A percentile compares a stretch with the other conserved stretches of the same genome.
Evolutionary conservation across 192 early-diverging fungal species (phyloP).

Genomic region (Coemansia erecta): DNA sequence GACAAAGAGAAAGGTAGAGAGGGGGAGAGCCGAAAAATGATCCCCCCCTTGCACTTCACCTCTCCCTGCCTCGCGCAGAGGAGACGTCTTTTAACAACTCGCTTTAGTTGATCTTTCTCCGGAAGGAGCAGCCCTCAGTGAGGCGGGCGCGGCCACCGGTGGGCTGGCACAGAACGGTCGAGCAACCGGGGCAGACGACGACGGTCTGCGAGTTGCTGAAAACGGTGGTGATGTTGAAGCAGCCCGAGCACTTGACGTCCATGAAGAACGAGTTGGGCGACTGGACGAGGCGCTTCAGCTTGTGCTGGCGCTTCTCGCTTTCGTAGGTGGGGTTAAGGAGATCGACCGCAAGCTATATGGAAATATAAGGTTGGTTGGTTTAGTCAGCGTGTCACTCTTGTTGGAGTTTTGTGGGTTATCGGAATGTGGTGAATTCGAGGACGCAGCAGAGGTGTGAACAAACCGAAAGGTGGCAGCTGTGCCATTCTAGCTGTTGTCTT

Average conservation of each 20-base stretch:
- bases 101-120: slow-evolving; percentile 72
- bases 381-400: background rate
- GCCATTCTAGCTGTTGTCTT: too few relatives aligned
- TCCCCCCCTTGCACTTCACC: background rate
- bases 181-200: slow-evolving; percentile 92
- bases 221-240: slow-evolving; percentile 97
- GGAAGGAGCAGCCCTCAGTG: slow-evolving; percentile 89
- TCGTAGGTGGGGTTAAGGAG: slow-evolving; percentile 87
- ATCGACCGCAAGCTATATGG: slow-evolving; percentile 81
- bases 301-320: slow-evolving; percentile 79
- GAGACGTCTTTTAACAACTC: background rate
- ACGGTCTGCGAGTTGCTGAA: slow-evolving; percentile 99
- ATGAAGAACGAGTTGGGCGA: slow-evolving; percentile 98
- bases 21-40: background rate
- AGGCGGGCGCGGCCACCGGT: slow-evolving; percentile 98
- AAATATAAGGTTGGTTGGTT: background rate
- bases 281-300: slow-evolving; percentile 96
- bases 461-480: too few relatives aligned
- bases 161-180: slow-evolving; percentile 97
- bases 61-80: slow-evolving; percentile 4
- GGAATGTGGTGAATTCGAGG: too few relatives aligned
- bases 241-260: slow-evolving; percentile 97
- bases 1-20: background rate
- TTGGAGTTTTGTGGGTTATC: too few relatives aligned
- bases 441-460: too few relatives aligned